phyloP scores from a whole-genome alignment of 768 basidiomycete species.

The Podaxis pistillaris region DNA sequence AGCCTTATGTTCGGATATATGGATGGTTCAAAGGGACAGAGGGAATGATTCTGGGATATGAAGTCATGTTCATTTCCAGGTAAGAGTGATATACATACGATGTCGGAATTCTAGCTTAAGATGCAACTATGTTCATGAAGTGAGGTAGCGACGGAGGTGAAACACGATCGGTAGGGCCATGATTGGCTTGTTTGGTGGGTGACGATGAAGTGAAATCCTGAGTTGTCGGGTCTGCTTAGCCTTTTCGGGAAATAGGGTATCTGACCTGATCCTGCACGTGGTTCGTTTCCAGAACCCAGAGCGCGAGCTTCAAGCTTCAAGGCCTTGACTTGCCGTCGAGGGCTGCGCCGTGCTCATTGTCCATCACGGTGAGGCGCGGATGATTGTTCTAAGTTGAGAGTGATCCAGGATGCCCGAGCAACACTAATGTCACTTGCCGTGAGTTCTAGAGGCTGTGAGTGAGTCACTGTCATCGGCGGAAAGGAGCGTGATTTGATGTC shows the following conservation, averaged over 20 bases:
- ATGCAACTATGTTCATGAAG: not conserved
- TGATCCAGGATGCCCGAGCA: slow-evolving; percentile 9
- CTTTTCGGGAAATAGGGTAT: not conserved
- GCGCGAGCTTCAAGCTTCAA: not conserved
- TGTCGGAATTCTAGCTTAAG: not conserved
- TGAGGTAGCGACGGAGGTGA: not conserved
- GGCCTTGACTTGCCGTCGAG: slow-evolving; percentile 2
- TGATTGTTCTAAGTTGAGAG: not conserved
- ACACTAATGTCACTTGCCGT: too few relatives aligned
- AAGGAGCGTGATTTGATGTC: slow-evolving; percentile 1
- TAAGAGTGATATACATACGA: not conserved
- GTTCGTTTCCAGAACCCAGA: not conserved
- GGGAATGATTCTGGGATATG: not conserved
- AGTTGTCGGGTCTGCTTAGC: slow-evolving; percentile 1
- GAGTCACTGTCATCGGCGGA: slow-evolving; percentile 11
- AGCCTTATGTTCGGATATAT: not conserved
- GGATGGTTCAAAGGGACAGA: not conserved
- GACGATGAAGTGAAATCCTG: slow-evolving; percentile 3
- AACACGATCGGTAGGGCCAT: slow-evolving; percentile 10
- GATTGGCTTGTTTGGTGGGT: not conserved
- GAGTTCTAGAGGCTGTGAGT: not conserved
- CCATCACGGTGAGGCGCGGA: not conserved
- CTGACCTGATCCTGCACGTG: not conserved
- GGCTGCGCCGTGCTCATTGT: not conserved
- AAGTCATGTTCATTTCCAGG: not conserved